A percentile compares a stretch with the other conserved stretches of the same genome.
phyloP scores from a whole-genome alignment of 208 protist species.

The Angomonas ambiguus region DNA sequence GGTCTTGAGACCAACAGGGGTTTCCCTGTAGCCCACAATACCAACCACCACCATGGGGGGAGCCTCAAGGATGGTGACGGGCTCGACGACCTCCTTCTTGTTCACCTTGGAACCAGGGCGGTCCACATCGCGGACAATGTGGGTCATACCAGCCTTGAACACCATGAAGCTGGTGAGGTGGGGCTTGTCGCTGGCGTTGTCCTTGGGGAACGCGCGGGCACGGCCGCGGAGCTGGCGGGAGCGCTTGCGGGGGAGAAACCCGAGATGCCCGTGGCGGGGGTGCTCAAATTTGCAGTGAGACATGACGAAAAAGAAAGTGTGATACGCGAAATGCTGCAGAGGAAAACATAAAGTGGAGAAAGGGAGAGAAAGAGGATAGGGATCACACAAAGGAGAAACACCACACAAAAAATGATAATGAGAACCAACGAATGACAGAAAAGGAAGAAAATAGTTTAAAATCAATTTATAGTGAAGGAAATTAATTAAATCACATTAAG shows the following conservation, averaged over 20 bases:
- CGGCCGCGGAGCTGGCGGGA: constrained; percentile 89
- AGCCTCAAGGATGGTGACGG: constrained; percentile 98
- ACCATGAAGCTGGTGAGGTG: constrained; percentile 98
- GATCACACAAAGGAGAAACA: neutral
- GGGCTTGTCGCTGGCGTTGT: constrained; percentile 89
- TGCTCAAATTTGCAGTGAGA: constrained; percentile 97
- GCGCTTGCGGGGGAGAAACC: constrained; percentile 97
- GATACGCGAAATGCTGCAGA: constrained; percentile 3
- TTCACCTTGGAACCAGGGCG: constrained; percentile 93
- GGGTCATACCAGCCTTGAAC: constrained; percentile 99
- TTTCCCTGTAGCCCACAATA: constrained; percentile 98
- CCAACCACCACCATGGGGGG: constrained; percentile 98
- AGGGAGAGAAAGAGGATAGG: neutral
- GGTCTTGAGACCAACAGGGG: constrained; percentile 94
- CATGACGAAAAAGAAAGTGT: constrained; percentile 20
- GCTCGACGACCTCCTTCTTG: constrained; percentile 99
- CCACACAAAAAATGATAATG: neutral
- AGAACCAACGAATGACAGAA: too few relatives aligned
- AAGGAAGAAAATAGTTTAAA: too few relatives aligned
- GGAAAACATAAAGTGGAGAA: neutral
- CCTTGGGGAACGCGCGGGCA: constrained; percentile 94
- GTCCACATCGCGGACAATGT: constrained; percentile 98
- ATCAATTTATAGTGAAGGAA: too few relatives aligned
- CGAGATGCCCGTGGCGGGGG: constrained; percentile 97
- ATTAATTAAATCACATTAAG: neutral